These are phyloP conservation scores for Tricholoma hemisulphureum DNA, from an alignment of 768 basidiomycete species.

Conservation along the genomic window DNA sequence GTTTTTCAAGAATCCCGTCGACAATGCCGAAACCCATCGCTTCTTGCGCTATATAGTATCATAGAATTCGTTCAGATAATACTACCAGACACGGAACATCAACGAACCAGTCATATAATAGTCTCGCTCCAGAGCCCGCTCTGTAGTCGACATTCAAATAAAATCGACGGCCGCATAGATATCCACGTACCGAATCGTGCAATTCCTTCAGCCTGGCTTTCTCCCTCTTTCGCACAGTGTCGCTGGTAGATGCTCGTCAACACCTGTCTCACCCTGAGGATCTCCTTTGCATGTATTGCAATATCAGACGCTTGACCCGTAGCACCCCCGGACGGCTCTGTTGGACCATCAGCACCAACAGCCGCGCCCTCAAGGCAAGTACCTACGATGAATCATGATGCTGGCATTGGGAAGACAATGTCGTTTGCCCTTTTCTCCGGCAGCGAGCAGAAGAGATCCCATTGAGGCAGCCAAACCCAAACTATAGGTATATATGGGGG, in stretches of 20 bases:
- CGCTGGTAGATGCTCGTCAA: conserved; percentile 87
- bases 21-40: conserved; percentile 90
- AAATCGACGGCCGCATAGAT: neutral
- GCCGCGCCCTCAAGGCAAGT: neutral
- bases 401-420: conserved; percentile 91
- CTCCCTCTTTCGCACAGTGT: conserved; percentile 72
- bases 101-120: conserved; percentile 88
- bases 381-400: conserved; percentile 97
- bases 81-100: conserved; percentile 11
- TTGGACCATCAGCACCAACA: conserved; percentile 1
- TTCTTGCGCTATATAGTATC: conserved; percentile 86
- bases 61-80: conserved; percentile 17
- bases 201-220: conserved; percentile 61
- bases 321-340: conserved; percentile 96
- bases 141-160: conserved; percentile 37
- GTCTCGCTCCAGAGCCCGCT: conserved; percentile 87
- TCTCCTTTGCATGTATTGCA: conserved; percentile 96
- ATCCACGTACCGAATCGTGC: conserved; percentile 70
- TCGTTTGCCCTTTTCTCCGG: conserved; percentile 87
- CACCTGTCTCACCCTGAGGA: conserved; percentile 80
- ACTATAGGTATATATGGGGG: conserved; percentile 96
- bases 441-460: conserved; percentile 91
- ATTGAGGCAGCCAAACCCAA: conserved; percentile 94
- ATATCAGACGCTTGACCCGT: conserved; percentile 96
- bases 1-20: conserved; percentile 84